Evolutionary conservation across 345 rosid genomes (phyloP).

Genomic region (Mallotus nudiflorus): DNA sequence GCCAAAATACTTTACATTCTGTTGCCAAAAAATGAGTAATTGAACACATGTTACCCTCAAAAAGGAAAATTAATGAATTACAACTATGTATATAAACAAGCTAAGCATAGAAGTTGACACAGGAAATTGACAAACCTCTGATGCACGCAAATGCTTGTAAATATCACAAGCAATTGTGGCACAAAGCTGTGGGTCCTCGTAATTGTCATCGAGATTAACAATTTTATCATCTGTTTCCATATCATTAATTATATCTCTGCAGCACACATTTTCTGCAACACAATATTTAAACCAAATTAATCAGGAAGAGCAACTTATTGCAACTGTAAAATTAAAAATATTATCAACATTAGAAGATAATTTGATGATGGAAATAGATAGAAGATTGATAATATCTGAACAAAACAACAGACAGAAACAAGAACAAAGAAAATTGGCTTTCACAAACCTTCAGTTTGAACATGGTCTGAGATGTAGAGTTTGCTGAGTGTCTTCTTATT

Average conservation of each 20-base stretch:
- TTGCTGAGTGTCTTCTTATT: slow-evolving; percentile 71
- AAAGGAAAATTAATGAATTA: not conserved
- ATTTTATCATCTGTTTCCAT: slow-evolving; percentile 48
- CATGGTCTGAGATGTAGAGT: slow-evolving; percentile 61
- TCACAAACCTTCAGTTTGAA: slow-evolving; percentile 43
- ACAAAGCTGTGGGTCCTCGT: slow-evolving; percentile 79
- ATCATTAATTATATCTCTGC: slow-evolving; percentile 52
- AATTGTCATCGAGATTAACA: slow-evolving; percentile 54
- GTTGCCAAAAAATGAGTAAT: not conserved
- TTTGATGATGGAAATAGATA: no score
- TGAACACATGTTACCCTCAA: not conserved
- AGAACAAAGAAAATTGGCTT: not conserved
- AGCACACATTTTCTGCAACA: slow-evolving; percentile 56
- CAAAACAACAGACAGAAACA: not conserved
- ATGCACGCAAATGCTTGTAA: slow-evolving; percentile 56
- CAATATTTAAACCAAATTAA: not conserved
- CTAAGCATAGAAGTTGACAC: not conserved
- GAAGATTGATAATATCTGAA: no score
- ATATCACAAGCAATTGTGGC: slow-evolving; percentile 58
- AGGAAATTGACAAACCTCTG: slow-evolving; percentile 56
- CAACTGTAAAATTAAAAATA: not conserved
- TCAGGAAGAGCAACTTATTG: not conserved
- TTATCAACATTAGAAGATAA: no score
- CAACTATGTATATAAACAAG: not conserved
- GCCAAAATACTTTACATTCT: not conserved